Evolutionary conservation across 225 moss, liverwort and hornwort genomes (phyloP).

Genomic region (Sphagnum contortum): DNA sequence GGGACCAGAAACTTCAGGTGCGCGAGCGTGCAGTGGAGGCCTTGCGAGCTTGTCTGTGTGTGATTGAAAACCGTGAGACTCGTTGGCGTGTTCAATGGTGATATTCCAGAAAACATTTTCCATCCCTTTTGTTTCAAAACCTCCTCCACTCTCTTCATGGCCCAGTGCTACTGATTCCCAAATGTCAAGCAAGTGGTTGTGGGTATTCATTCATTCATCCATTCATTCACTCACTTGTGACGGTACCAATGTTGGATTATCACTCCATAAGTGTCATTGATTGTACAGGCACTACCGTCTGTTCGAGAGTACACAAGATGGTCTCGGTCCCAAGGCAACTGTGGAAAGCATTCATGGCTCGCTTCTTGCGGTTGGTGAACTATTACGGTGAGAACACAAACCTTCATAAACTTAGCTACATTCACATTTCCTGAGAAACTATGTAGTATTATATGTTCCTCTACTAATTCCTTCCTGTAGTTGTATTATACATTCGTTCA

Average conservation of each 20-base stretch:
- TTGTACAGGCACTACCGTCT: constrained; percentile 80
- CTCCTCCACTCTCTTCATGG: too few species aligned
- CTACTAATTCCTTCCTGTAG: too few species aligned
- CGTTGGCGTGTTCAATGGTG: constrained; percentile 99
- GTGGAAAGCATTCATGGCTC: constrained; percentile 98
- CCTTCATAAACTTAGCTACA: neutral
- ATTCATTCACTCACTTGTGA: too few species aligned
- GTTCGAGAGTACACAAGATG: constrained; percentile 98
- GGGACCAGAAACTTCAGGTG: constrained; percentile 76
- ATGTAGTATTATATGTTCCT: too few species aligned
- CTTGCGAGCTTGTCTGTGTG: constrained; percentile 81
- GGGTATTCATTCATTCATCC: too few species aligned
- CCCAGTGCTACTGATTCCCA: too few species aligned
- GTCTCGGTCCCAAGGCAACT: constrained; percentile 70
- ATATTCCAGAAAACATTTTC: neutral
- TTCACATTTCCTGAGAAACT: too few species aligned
- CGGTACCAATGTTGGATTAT: too few species aligned
- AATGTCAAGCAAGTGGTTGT: too few species aligned
- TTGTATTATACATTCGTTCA: too few species aligned
- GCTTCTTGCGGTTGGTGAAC: constrained; percentile 89
- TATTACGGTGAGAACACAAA: constrained; percentile 49
- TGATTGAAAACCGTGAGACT: constrained; percentile 96
- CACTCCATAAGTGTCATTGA: neutral
- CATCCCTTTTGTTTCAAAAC: too few species aligned
- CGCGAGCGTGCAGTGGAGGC: constrained; percentile 84